These are phyloP conservation scores for Coccomyxa sp. DNA, from an alignment of 139 green algal species.

Conservation along the genomic window DNA sequence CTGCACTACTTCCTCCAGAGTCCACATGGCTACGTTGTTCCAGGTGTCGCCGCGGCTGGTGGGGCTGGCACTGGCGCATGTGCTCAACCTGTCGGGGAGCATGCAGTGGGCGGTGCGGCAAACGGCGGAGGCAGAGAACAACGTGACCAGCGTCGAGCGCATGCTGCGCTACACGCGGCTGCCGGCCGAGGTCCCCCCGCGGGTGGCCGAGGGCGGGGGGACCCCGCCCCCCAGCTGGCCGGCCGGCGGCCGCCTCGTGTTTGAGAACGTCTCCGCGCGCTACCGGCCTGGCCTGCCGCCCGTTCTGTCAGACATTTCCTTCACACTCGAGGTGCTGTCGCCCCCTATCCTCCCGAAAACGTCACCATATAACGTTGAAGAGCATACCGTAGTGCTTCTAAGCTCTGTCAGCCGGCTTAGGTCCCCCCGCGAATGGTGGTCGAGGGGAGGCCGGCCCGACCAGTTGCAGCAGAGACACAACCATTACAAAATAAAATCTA, in stretches of 20 bases:
- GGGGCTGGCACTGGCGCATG: constrained; percentile 81
- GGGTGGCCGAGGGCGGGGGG: constrained; percentile 28
- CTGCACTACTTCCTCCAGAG: no score
- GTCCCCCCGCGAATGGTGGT: no score
- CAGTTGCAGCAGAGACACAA: no score
- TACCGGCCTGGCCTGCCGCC: constrained; percentile 71
- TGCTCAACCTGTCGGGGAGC: constrained; percentile 76
- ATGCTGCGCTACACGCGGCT: constrained; percentile 71
- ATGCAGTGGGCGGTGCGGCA: constrained; percentile 75
- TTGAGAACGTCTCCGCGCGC: constrained; percentile 45
- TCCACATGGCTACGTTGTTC: neutral
- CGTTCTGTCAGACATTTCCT: constrained; percentile 65
- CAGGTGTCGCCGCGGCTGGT: constrained; percentile 61
- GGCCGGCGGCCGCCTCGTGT: constrained; percentile 37
- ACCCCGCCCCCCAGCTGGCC: constrained; percentile 61
- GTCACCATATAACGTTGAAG: no score
- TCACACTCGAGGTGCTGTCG: constrained; percentile 36
- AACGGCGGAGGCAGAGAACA: constrained; percentile 71
- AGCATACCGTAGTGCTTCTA: no score
- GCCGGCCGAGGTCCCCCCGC: constrained; percentile 47
- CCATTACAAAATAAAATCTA: no score
- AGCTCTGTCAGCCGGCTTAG: no score
- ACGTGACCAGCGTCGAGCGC: constrained; percentile 81
- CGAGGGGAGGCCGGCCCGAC: no score
- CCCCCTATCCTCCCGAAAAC: no score